These are phyloP conservation scores for Zymoseptoria pseudotritici DNA, from an alignment of 2,329 filamentous ascomycete species.

Conservation along the genomic window DNA sequence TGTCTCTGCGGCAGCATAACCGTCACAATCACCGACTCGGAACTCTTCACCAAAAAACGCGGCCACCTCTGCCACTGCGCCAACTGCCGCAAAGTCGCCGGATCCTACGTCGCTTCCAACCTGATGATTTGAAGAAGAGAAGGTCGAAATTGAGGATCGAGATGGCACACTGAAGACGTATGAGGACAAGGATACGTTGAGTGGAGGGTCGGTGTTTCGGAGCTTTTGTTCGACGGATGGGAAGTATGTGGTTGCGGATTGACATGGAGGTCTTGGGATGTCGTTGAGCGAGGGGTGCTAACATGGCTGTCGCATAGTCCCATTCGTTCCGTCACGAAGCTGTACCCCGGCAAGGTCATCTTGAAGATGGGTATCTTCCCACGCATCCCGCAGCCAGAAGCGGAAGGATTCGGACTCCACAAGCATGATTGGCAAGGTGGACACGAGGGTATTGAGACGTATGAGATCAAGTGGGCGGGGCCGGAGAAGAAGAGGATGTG, in stretches of 20 bases:
- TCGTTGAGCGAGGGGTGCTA: not conserved
- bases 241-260: conserved; percentile 30
- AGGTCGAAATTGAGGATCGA: conserved; percentile 40
- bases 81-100: conserved; percentile 46
- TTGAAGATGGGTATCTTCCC: conserved; percentile 47
- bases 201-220: conserved; percentile 39
- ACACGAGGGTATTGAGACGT: conserved; percentile 33
- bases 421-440: conserved; percentile 39
- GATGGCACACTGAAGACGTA: conserved; percentile 41
- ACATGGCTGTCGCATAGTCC: conserved; percentile 30
- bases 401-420: conserved; percentile 39
- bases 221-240: conserved; percentile 42
- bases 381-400: conserved; percentile 40
- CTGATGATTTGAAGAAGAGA: conserved; percentile 38
- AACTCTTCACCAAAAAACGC: conserved; percentile 39
- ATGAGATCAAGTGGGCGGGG: conserved; percentile 34
- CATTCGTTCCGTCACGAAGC: conserved; percentile 39
- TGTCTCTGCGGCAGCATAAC: conserved; percentile 43
- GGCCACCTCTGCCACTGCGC: conserved; percentile 46
- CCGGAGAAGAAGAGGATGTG: conserved; percentile 30
- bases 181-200: conserved; percentile 38
- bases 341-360: conserved; percentile 37
- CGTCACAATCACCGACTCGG: conserved; percentile 42
- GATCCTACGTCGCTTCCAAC: conserved; percentile 36
- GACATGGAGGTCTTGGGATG: not conserved